A percentile compares a stretch with the other conserved stretches of the same genome.
phyloP scores from a whole-genome alignment of 306 rosid genomes.

The Sesbania bispinosa region DNA sequence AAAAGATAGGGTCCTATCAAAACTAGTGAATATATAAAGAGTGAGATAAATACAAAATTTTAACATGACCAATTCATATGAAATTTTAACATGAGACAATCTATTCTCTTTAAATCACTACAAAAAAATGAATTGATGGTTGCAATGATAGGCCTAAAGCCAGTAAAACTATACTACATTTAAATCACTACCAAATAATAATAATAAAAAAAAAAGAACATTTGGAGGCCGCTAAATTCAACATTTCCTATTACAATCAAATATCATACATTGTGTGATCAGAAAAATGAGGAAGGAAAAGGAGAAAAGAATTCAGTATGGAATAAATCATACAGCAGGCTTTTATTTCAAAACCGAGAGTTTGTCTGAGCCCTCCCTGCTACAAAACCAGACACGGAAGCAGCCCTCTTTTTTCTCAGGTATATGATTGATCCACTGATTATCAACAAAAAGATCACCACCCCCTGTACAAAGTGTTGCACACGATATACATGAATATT shows the following conservation, averaged over 20 bases:
- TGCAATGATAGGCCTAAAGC: not conserved
- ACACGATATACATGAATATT: not conserved
- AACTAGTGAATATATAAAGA: no score
- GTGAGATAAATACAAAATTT: no score
- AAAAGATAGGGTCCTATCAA: no score
- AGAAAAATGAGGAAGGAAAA: not conserved
- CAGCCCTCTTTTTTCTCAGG: conserved; percentile 51
- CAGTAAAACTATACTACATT: conserved; percentile 4
- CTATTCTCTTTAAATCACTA: no score
- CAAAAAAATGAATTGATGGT: not conserved
- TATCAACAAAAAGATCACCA: conserved; percentile 51
- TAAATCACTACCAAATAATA: conserved; percentile 18
- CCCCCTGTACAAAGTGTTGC: conserved; percentile 45
- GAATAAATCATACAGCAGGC: conserved; percentile 13
- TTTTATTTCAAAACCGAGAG: conserved; percentile 48
- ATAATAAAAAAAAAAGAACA: conserved; percentile 20
- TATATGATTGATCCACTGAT: conserved; percentile 60
- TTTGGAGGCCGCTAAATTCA: not conserved
- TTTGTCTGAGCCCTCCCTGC: conserved; percentile 56
- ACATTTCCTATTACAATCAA: conserved; percentile 19
- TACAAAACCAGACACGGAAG: conserved; percentile 46
- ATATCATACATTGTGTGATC: not conserved
- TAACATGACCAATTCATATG: no score
- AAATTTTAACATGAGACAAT: no score
- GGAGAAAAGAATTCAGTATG: not conserved